These are phyloP conservation scores for Fusarium verticillioides DNA, from an alignment of 2,329 filamentous ascomycete species.

Conservation along the genomic window DNA sequence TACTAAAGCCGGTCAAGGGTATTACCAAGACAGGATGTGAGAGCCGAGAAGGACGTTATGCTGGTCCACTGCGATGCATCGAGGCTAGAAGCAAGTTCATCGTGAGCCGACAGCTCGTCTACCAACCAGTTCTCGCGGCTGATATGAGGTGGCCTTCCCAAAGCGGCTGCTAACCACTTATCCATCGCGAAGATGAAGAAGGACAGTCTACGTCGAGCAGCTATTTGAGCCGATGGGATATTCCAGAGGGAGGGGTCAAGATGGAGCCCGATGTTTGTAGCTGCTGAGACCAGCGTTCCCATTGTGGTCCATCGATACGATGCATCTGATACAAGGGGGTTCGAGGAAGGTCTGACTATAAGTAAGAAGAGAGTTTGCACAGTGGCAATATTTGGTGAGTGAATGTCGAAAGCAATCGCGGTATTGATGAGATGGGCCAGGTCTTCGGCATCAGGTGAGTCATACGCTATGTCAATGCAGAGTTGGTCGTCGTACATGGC, in stretches of 20 bases:
- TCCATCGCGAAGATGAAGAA: neutral
- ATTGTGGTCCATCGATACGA: neutral
- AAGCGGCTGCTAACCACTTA: neutral
- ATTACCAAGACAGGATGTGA: neutral
- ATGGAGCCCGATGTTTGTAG: neutral
- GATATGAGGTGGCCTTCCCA: neutral
- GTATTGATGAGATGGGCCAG: neutral
- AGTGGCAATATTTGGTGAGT: neutral
- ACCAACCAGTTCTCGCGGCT: neutral
- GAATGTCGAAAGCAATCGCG: neutral
- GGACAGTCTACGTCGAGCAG: neutral
- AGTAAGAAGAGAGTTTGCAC: neutral
- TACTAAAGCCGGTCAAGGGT: neutral
- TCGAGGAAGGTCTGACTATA: neutral
- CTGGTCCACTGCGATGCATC: neutral
- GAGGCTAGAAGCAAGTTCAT: neutral
- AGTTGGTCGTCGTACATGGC: slow-evolving; percentile 6
- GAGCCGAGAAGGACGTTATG: neutral
- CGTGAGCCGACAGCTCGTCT: neutral
- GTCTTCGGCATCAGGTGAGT: neutral
- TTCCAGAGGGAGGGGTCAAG: neutral
- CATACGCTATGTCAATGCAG: slow-evolving; percentile 9
- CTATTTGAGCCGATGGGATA: neutral
- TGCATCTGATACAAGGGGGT: neutral
- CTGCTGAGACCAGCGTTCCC: neutral